Evolutionary conservation across 169 alveolate species (phyloP).

Genomic region (Pseudocohnilembus persalinus): DNA sequence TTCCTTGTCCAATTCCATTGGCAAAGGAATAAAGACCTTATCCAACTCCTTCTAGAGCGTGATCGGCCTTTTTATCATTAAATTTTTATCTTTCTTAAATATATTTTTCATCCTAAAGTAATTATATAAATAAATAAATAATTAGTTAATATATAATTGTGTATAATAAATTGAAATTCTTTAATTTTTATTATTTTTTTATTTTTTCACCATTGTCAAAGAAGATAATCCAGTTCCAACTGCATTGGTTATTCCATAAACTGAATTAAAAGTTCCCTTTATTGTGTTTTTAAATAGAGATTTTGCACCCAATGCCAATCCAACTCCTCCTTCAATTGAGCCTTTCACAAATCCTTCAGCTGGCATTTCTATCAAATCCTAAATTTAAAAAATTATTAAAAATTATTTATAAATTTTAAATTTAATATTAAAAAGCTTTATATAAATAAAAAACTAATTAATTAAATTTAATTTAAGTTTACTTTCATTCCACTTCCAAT

Average conservation of each 20-base stretch:
- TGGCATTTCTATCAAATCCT: conserved; percentile 85
- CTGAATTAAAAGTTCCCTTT: conserved; percentile 81
- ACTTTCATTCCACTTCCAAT: conserved; percentile 77
- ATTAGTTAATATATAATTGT: neutral
- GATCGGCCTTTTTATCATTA: conserved; percentile 68
- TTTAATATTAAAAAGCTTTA: too few relatives aligned
- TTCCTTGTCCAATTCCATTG: conserved; percentile 71
- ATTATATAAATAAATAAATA: conserved; percentile 18
- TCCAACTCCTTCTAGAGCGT: conserved; percentile 80
- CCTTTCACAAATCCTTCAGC: conserved; percentile 83
- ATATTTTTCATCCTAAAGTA: conserved; percentile 72
- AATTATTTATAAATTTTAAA: too few relatives aligned
- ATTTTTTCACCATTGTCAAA: conserved; percentile 45
- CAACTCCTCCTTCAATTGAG: conserved; percentile 86
- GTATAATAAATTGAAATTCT: neutral
- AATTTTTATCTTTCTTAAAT: conserved; percentile 68
- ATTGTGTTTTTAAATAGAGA: conserved; percentile 76
- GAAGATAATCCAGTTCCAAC: conserved; percentile 64
- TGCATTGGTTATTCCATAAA: conserved; percentile 67
- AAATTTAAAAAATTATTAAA: too few relatives aligned
- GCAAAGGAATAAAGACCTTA: conserved; percentile 65
- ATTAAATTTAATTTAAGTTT: too few relatives aligned
- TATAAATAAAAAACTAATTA: too few relatives aligned
- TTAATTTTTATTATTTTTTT: neutral
- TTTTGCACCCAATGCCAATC: conserved; percentile 76